Base-by-base conservation (phyloP, 2,329 filamentous ascomycete genomes). In the Sporothrix protearum region DNA sequence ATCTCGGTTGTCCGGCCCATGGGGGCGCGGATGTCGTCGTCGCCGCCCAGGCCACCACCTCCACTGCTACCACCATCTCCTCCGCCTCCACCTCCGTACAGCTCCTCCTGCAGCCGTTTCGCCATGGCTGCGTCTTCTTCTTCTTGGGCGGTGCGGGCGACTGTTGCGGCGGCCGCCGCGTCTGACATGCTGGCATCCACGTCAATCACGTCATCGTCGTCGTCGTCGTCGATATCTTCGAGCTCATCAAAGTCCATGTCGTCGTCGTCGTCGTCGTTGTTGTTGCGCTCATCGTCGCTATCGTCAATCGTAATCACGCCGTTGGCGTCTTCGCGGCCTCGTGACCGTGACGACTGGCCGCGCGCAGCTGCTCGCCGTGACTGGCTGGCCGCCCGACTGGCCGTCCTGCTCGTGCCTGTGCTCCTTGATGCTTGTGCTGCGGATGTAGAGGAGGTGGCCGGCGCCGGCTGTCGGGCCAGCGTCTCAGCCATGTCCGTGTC, bases 121-220 rank as follows among this genome's bases (percentile, higher is more conserved):
- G 96, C 96, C 89, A 98, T 95, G 57, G 92, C 94, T 69, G 93
- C 94, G 77, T 99, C 96, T 77, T 97, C 94, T 74, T 97, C 94
- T 75, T 92, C 88, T 69, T 89, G 84, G 19, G 86, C 88, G 4
- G 80, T 81, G 42, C 80, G 82, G 10, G 81, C 82, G 51, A 85
- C 81, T 1, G 78, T 80, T 4, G 79, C 80, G 3, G 82, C 81
- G 22, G 82, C 82, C 22, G 81, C 79, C 22, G 80, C 49, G 33
- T 63, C 59, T 1, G 59, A 63, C 59, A 63, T 63, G 1, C 14
- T 16, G 12, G 42, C 42, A 4, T 63, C 33, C 3, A 82, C 82
- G 30, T 81, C 79, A 22, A 80, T 79, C 68, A 80, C 80, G 74
- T 75, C 77, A 19, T 80, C 78, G 55, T 57, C 78, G 71, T 82